Evolutionary conservation across 108 stramenopile genomes (phyloP).

Genomic region (Nannochloropsis salina): DNA sequence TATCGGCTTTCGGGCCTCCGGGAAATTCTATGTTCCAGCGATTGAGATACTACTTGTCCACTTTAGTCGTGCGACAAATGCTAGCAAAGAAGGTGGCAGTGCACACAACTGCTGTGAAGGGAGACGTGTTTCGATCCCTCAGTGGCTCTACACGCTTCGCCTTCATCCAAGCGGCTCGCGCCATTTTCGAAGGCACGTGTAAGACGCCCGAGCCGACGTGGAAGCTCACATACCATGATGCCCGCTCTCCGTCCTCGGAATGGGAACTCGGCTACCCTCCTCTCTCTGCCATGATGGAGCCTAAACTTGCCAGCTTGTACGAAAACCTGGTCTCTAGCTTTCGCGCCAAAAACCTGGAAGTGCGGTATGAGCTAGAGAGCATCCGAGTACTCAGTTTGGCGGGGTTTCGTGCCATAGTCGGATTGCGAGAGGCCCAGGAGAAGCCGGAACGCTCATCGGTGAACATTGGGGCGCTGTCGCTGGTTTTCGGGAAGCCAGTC

Average conservation of each 20-base stretch:
- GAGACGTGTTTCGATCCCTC: too few relatives aligned
- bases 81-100: too few relatives aligned
- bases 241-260: slow-evolving; percentile 1
- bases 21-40: too few relatives aligned
- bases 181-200: not conserved
- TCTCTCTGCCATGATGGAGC: slow-evolving; percentile 7
- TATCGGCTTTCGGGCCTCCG: too few relatives aligned
- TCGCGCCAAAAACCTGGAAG: not conserved
- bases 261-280: not conserved
- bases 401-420: not conserved
- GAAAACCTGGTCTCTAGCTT: not conserved
- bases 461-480: not conserved
- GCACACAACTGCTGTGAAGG: too few relatives aligned
- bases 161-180: not conserved
- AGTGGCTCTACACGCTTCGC: not conserved
- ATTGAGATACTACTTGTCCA: too few relatives aligned
- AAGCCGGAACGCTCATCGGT: not conserved
- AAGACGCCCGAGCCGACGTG: not conserved
- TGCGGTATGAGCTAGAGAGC: not conserved
- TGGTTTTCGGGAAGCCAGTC: not conserved
- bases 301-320: not conserved
- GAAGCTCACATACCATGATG: not conserved
- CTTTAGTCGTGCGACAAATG: too few relatives aligned
- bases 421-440: not conserved
- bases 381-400: not conserved